phyloP scores from a whole-genome alignment of 192 early-diverging fungal species.

The Funneliformis mosseae region DNA sequence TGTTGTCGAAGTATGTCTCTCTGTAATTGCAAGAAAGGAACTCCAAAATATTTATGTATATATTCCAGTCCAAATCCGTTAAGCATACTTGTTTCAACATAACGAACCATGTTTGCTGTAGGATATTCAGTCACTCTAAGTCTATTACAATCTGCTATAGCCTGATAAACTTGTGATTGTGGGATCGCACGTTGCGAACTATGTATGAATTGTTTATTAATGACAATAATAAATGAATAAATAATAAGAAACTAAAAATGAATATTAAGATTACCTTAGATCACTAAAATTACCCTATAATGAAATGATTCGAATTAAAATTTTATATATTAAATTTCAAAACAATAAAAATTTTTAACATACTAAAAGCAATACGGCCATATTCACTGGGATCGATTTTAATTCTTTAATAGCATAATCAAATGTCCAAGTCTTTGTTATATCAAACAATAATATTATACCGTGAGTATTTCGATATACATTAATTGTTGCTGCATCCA shows the following conservation, averaged over 20 bases:
- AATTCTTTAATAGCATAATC: slow-evolving; percentile 55
- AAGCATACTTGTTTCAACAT: slow-evolving; percentile 55
- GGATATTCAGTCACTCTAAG: slow-evolving; percentile 7
- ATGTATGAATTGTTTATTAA: not conserved
- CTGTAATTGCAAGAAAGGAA: slow-evolving; percentile 60
- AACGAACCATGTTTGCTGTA: slow-evolving; percentile 54
- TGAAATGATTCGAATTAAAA: not conserved
- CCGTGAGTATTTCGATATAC: slow-evolving; percentile 63
- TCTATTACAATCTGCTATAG: slow-evolving; percentile 16
- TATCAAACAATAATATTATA: slow-evolving; percentile 58
- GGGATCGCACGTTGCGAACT: not conserved
- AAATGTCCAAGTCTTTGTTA: slow-evolving; percentile 65
- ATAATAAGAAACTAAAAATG: not conserved
- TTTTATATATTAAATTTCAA: not conserved
- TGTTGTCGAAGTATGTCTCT: slow-evolving; percentile 57
- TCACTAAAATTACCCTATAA: slow-evolving; percentile 48
- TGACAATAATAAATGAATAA: slow-evolving; percentile 21
- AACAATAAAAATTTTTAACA: not conserved
- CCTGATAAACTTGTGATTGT: slow-evolving; percentile 15
- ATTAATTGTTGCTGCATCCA: slow-evolving; percentile 62
- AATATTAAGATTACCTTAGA: slow-evolving; percentile 30
- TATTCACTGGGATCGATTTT: slow-evolving; percentile 43
- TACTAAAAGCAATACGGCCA: slow-evolving; percentile 57
- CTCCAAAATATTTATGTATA: slow-evolving; percentile 57
- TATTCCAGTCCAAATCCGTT: slow-evolving; percentile 56